Base-by-base conservation (phyloP, 805 yeast species). In the Yarrowia sp. region DNA sequence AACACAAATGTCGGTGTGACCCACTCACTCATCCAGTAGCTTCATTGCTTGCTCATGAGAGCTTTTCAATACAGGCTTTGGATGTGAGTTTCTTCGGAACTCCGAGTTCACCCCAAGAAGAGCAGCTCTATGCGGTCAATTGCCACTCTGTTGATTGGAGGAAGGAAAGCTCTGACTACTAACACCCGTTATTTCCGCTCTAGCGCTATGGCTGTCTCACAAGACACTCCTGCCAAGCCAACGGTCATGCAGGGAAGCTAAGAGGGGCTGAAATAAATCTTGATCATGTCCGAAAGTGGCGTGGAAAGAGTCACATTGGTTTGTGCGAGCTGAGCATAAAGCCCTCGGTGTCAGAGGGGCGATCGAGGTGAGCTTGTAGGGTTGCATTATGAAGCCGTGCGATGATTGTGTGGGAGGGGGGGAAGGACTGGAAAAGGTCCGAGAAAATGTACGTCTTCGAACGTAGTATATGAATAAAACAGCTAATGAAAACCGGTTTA, bases 181-280 rank as follows among this genome's bases (percentile, higher is more conserved):
- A 38, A 10, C 10, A 38, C 40, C 12, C 40, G 40, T 38, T 38
- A 38, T 38, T 38, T 10, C 12, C 10, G 12, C 10, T 38, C 40
- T 38, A 26, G 32, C 32, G 32, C 32, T 26, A 26, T 26, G 32
- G 40, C 12, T 48, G 53, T 35, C n/a, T 50, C 56, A 36, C n/a
- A 10, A 15, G 56, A 8, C 10, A 3, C 16, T 4, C 8, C 1
- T 32, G 53, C 53, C 53, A 32, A 49, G 40, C 14, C 40, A 49
- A 32, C 40, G 53, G 53, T 32, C 53, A 49, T 32, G 38, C 53
- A 49, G 40, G 40, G 53, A 48, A 49, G 53, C 19, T 10, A 8
- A 32, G 53, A 26, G 12, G 16, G 52, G 36, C 36, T 22, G 36
- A 48, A 46, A 48, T 26, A 26, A 14, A 8, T 48, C 52, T 26